A percentile compares a stretch with the other conserved stretches of the same genome.
These are phyloP conservation scores for Tylopilus sp. DNA, from an alignment of 768 basidiomycete species.

Conservation along the genomic window DNA sequence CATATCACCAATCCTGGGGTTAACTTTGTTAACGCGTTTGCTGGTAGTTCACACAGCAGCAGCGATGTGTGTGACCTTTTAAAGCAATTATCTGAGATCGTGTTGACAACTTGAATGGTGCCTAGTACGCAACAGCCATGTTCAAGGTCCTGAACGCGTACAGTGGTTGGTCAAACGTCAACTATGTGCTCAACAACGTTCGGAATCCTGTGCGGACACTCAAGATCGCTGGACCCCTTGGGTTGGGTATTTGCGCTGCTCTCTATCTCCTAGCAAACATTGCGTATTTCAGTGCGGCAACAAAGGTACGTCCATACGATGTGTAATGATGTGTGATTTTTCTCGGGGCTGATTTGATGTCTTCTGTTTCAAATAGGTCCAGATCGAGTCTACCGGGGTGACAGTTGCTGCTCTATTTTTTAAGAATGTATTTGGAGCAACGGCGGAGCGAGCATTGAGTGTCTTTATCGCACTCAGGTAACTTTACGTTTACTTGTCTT, in stretches of 20 bases:
- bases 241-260: conserved; percentile 48
- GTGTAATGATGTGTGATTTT: no score
- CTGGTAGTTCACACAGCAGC: conserved; percentile 5
- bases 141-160: conserved; percentile 58
- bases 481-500: not conserved
- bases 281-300: conserved; percentile 47
- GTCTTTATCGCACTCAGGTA: conserved; percentile 58
- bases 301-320: conserved; percentile 15
- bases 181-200: conserved; percentile 58
- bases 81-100: no score
- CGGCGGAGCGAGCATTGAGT: conserved; percentile 52
- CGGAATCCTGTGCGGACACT: conserved; percentile 57
- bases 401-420: conserved; percentile 64
- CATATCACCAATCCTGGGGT: not conserved
- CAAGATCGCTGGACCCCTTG: conserved; percentile 59
- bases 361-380: conserved; percentile 28
- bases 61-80: conserved; percentile 37
- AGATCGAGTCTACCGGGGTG: conserved; percentile 46
- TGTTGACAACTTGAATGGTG: not conserved
- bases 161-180: conserved; percentile 55
- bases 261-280: conserved; percentile 57
- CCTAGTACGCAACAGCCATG: conserved; percentile 56
- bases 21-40: not conserved
- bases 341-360: not conserved
- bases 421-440: conserved; percentile 50